phyloP scores from a whole-genome alignment of 2,329 filamentous ascomycete genomes.

The Botrytis porri region DNA sequence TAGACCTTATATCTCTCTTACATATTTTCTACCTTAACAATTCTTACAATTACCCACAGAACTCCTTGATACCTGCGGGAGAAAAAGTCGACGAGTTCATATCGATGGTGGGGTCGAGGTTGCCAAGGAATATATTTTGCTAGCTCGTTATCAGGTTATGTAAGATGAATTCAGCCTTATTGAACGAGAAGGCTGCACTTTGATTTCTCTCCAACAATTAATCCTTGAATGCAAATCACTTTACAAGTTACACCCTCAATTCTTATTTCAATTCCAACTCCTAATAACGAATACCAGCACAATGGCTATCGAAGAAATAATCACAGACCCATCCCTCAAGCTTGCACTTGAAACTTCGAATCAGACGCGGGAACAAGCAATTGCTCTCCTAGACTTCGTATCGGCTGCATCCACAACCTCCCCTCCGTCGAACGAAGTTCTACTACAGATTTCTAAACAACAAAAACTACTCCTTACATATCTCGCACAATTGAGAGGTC shows the following conservation, averaged over 20 bases:
- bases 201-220: slow-evolving; percentile 8
- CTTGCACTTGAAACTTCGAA: slow-evolving; percentile 70
- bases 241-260: not conserved
- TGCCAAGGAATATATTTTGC: not conserved
- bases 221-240: not conserved
- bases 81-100: not conserved
- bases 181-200: not conserved
- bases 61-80: not conserved
- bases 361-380: slow-evolving; percentile 69
- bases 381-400: slow-evolving; percentile 63
- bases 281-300: not conserved
- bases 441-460: slow-evolving; percentile 64
- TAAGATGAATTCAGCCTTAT: slow-evolving; percentile 15
- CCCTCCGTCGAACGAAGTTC: slow-evolving; percentile 47
- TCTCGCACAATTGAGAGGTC: slow-evolving; percentile 73
- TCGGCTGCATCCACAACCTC: slow-evolving; percentile 47
- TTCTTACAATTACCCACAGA: not conserved
- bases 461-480: slow-evolving; percentile 79
- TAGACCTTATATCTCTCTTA: not conserved
- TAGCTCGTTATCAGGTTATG: not conserved
- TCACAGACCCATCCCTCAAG: slow-evolving; percentile 63
- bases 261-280: not conserved
- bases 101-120: not conserved
- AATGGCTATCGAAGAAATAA: slow-evolving; percentile 57
- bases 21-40: too few species aligned